Percentiles rank a stretch among this genome's conserved stretches.
phyloP scores from a whole-genome alignment of 2,329 filamentous ascomycete species.

The Orbilia ellipsospora region DNA sequence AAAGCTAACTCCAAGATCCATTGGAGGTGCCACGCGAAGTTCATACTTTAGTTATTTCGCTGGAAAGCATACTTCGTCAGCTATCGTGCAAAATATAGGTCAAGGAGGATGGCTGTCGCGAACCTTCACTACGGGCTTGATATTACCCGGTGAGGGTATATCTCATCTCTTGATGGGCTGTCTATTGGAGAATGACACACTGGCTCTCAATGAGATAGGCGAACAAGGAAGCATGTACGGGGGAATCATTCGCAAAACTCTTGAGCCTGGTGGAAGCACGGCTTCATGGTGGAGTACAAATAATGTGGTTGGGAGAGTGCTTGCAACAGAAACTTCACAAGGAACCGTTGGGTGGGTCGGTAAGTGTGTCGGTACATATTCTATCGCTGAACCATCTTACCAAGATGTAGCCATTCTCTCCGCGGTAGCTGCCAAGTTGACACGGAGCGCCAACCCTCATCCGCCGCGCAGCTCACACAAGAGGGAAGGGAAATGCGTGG shows the following conservation, averaged over 20 bases:
- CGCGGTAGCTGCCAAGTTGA: constrained; percentile 63
- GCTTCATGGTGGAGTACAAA: constrained; percentile 73
- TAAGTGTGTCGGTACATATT: constrained; percentile 69
- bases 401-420: constrained; percentile 69
- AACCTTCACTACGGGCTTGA: constrained; percentile 74
- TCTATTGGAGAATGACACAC: constrained; percentile 72
- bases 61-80: constrained; percentile 46
- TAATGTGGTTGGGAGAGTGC: constrained; percentile 73
- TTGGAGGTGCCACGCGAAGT: constrained; percentile 62
- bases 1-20: constrained; percentile 60
- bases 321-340: constrained; percentile 72
- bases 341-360: constrained; percentile 74
- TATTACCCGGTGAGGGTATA: constrained; percentile 73
- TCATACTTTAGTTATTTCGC: constrained; percentile 55
- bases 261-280: constrained; percentile 71
- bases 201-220: constrained; percentile 70
- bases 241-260: constrained; percentile 65
- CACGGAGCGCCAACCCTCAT: constrained; percentile 13
- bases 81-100: constrained; percentile 66
- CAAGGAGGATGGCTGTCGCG: constrained; percentile 75
- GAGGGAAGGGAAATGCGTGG: constrained; percentile 7
- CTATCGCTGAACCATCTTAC: constrained; percentile 65
- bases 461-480: not conserved
- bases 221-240: constrained; percentile 72
- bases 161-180: constrained; percentile 75